Base-by-base conservation (phyloP, 1,284 basidiomycete species). In the Malassezia cuniculi region DNA sequence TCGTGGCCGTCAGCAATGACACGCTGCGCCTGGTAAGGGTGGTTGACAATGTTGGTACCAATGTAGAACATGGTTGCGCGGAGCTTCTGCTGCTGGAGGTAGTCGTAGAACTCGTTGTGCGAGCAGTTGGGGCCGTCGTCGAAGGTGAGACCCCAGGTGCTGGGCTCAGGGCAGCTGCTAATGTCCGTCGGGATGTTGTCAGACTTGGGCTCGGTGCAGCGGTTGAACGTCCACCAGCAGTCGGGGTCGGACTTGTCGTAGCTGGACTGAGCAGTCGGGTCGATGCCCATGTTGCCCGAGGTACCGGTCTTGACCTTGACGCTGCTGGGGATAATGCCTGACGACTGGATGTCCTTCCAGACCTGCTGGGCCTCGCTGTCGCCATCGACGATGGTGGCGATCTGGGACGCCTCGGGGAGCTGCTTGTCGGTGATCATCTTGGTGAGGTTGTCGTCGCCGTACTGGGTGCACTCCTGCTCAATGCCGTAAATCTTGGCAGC, bases 291-390 rank as follows among this genome's bases (percentile, higher is more conserved):
- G 19, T 31, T n/a, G n/a, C n/a, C n/a, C n/a, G n/a, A n/a, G n/a
- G n/a, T n/a, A 26, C 25, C n/a, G n/a, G n/a, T 4, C 32, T 39
- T 44, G 5, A 17, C 12, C 14, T 39, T 31, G 40, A 69, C 54
- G 39, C 57, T 59, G 6, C 67, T 51, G 8, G 68, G 56, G 41
- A 71, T 55, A 27, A 57, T 51, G 26, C 55, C 53, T 27, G 63
- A 63, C 1, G 62, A 48, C 36, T 58, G 42, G 48, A 58, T 55
- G 68, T 37, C 42, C 16, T 30, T 17, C 56, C 56, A 61, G 14
- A 70, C 48, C 1, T 38, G 29, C 9, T 50, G 36, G 3, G 72
- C 72, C 18, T 60, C 61, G 0, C 64, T 56, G 44, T 73, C 72
- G 16, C 55, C 55, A 0, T 55, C 21, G 2, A 71, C 50, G 25